Conservation (phyloP, 106 monocot genomes). For the Xerophyta viscosa region DNA sequence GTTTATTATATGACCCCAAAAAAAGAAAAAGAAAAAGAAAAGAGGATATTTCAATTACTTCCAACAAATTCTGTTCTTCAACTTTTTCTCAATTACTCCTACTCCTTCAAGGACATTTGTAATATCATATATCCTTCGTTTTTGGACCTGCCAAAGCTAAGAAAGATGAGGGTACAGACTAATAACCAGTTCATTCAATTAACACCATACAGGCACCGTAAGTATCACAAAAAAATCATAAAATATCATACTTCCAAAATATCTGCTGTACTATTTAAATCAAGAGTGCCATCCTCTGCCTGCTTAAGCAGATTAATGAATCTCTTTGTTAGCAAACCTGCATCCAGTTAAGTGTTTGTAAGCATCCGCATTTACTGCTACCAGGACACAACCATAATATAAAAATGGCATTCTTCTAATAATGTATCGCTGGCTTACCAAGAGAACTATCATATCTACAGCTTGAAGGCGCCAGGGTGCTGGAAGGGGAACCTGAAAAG, state of each 20-base stretch:
- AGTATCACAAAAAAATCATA: slow-evolving; percentile 4
- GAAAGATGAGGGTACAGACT: slow-evolving; percentile 5
- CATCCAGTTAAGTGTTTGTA: neutral
- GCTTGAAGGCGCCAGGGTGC: slow-evolving; percentile 24
- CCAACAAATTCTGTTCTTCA: slow-evolving; percentile 89
- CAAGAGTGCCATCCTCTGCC: slow-evolving; percentile 94
- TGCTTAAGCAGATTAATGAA: slow-evolving; percentile 76
- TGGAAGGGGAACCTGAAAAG: slow-evolving; percentile 20
- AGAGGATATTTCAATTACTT: slow-evolving; percentile 39
- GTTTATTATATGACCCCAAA: too few relatives aligned
- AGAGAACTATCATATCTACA: slow-evolving; percentile 95
- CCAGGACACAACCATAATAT: neutral
- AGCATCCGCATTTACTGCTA: neutral
- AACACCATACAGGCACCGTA: neutral
- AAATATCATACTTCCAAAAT: slow-evolving; percentile 84
- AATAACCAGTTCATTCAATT: neutral
- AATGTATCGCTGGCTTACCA: slow-evolving; percentile 28
- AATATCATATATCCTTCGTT: slow-evolving; percentile 97
- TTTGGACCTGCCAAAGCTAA: slow-evolving; percentile 62
- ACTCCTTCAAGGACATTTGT: slow-evolving; percentile 99
- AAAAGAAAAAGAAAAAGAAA: neutral
- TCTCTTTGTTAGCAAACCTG: slow-evolving; percentile 95
- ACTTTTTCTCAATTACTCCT: slow-evolving; percentile 81
- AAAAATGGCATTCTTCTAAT: neutral
- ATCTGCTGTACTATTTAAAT: slow-evolving; percentile 85